phyloP scores from a whole-genome alignment of 2,329 filamentous ascomycete species.

The Kalmusia sp. region DNA sequence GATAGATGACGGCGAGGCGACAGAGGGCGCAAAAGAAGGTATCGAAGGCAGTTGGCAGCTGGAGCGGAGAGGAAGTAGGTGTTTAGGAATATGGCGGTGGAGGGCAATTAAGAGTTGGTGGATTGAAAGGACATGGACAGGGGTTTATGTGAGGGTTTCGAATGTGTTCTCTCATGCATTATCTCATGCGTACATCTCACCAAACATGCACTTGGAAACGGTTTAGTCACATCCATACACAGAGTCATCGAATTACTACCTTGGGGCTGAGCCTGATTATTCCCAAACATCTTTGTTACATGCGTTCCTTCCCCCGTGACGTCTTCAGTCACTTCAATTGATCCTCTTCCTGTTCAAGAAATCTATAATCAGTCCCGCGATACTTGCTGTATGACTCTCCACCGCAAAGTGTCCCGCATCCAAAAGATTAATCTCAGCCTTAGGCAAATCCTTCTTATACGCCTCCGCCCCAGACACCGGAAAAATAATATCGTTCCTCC shows the following conservation, averaged over 20 bases:
- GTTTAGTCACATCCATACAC: too few species aligned
- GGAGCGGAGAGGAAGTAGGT: not conserved
- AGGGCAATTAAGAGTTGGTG: not conserved
- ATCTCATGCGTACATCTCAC: too few species aligned
- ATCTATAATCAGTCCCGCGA: slow-evolving; percentile 45
- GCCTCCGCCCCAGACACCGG: slow-evolving; percentile 61
- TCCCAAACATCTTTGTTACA: too few species aligned
- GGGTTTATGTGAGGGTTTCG: too few species aligned
- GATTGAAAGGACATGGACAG: slow-evolving; percentile 1
- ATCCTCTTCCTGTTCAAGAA: slow-evolving; percentile 41
- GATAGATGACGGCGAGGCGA: not conserved
- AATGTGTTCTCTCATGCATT: too few species aligned
- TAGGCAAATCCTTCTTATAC: slow-evolving; percentile 57
- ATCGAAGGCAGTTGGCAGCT: not conserved
- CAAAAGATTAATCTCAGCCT: slow-evolving; percentile 58
- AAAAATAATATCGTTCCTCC: slow-evolving; percentile 63
- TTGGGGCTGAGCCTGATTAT: too few species aligned
- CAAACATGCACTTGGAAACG: too few species aligned
- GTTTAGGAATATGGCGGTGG: not conserved
- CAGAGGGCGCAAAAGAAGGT: not conserved
- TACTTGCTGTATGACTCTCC: slow-evolving; percentile 44
- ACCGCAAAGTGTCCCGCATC: slow-evolving; percentile 65
- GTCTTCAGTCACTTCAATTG: too few species aligned
- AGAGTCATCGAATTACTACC: too few species aligned
- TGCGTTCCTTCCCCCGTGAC: too few species aligned